Base-by-base conservation (phyloP, 306 rosid genomes). In the Prunus mume region DNA sequence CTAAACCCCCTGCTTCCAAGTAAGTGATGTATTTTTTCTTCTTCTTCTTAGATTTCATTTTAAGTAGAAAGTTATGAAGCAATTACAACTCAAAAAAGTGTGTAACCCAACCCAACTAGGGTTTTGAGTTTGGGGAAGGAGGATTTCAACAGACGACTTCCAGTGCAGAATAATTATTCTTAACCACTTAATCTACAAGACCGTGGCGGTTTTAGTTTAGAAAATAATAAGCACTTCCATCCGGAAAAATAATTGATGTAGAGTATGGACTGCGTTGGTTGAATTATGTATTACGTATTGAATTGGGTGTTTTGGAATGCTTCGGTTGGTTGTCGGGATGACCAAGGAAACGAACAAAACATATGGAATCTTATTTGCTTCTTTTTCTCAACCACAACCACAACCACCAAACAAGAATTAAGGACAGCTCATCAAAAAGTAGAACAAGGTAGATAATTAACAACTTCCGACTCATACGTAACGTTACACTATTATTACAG, bases 291-390 rank as follows among this genome's bases (percentile, higher is more conserved):
- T 63, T 15, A 7, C 45, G 45, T 15, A 54, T n/a, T 46, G 18
- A 63, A 30, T 73, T 58, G 72, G 61, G 71, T 69, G 67, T 54
- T 72, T 65, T 27, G 18, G 71, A 47, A 63, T 15, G 68, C 68
- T 66, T 68, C 65, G 87, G 89, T 82, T 84, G 85, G 83, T 57
- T 88, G 98, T 90, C 97, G 93, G 92, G 91, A 80, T 79, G 86
- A 87, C 85, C 62, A 4, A 32, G 82, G 83, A 88, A 88, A 90
- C 79, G 13, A 71, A 90, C 92, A 88, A 91, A 85, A 88, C 96
- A 87, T 56, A 11, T 1, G 85, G 98, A 91, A 90, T 93, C 93
- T 88, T 80, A 38, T 20, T 32, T 47, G 10, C 61, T 63, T 66
- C 65, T 81, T 87, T 86, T 77, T 77, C 84, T 83, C 74, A 46